phyloP scores from a whole-genome alignment of 1,284 basidiomycete species.

The Ganoderma leucocontextum region DNA sequence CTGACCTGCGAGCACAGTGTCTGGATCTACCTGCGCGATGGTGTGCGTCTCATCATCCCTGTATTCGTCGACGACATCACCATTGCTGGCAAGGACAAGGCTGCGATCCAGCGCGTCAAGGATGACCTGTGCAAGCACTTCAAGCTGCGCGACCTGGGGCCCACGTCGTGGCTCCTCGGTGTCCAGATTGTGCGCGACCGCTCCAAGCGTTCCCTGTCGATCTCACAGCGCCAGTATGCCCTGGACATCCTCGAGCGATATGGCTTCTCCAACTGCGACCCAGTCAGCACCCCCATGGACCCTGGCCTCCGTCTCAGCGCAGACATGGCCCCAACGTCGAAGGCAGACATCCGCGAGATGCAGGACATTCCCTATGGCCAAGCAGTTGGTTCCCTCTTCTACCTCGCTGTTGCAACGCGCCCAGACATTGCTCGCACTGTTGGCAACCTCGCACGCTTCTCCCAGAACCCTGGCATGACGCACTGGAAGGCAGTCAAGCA shows the following conservation, averaged over 20 bases:
- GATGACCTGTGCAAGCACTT: slow-evolving; percentile 27
- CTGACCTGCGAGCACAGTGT: slow-evolving; percentile 42
- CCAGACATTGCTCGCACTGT: slow-evolving; percentile 24
- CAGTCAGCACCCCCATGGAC: slow-evolving; percentile 1
- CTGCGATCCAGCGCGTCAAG: slow-evolving; percentile 20
- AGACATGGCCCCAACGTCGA: neutral
- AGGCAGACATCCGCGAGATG: neutral
- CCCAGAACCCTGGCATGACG: slow-evolving; percentile 19
- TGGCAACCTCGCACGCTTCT: slow-evolving; percentile 17
- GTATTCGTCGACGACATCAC: slow-evolving; percentile 16
- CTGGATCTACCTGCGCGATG: slow-evolving; percentile 26
- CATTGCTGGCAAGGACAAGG: slow-evolving; percentile 7
- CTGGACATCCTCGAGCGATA: neutral
- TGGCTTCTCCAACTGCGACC: slow-evolving; percentile 7
- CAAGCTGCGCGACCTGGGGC: slow-evolving; percentile 3
- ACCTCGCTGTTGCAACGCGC: slow-evolving; percentile 15
- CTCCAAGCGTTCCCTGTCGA: neutral
- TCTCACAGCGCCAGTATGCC: slow-evolving; percentile 4
- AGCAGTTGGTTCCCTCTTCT: slow-evolving; percentile 18
- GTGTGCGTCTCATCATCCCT: slow-evolving; percentile 14
- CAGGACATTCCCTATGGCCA: slow-evolving; percentile 13
- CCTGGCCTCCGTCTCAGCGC: neutral
- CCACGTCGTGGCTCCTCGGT: neutral
- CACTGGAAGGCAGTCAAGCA: slow-evolving; percentile 36
- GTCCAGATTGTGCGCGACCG: neutral